Conservation (phyloP, 305 asterid species). For the Ilex paraguariensis region DNA sequence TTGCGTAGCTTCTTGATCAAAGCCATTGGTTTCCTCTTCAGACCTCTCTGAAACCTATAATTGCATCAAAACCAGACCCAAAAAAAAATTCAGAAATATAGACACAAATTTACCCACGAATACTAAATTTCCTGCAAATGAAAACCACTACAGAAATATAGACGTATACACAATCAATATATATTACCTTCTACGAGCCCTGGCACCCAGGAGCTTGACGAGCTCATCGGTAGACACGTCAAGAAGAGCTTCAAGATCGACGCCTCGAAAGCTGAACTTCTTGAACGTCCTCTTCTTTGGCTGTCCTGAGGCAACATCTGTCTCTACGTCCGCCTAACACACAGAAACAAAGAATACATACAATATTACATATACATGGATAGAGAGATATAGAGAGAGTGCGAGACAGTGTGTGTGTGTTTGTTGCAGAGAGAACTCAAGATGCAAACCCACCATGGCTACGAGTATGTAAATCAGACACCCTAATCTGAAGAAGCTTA, state of each 20-base stretch:
- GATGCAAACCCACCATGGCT: neutral
- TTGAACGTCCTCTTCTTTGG: slow-evolving; percentile 89
- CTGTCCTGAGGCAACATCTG: slow-evolving; percentile 54
- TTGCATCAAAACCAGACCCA: neutral
- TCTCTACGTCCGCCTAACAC: slow-evolving; percentile 65
- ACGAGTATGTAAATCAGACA: neutral
- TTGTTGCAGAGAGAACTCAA: no score
- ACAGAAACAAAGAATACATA: neutral
- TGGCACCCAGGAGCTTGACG: slow-evolving; percentile 71
- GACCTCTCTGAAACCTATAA: slow-evolving; percentile 71
- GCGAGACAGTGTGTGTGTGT: neutral
- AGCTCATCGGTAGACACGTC: slow-evolving; percentile 88
- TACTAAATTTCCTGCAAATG: no score
- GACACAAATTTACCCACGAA: neutral
- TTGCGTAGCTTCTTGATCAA: slow-evolving; percentile 80
- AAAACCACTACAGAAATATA: no score
- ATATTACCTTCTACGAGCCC: slow-evolving; percentile 74
- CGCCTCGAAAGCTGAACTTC: slow-evolving; percentile 91
- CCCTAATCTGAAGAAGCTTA: no score
- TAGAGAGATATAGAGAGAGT: neutral
- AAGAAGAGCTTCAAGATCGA: slow-evolving; percentile 85
- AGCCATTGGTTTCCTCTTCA: slow-evolving; percentile 94
- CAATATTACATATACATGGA: neutral
- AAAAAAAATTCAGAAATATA: neutral
- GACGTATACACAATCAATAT: no score